Conservation (phyloP, 1,284 basidiomycete genomes). For the Ganoderma boninense region DNA sequence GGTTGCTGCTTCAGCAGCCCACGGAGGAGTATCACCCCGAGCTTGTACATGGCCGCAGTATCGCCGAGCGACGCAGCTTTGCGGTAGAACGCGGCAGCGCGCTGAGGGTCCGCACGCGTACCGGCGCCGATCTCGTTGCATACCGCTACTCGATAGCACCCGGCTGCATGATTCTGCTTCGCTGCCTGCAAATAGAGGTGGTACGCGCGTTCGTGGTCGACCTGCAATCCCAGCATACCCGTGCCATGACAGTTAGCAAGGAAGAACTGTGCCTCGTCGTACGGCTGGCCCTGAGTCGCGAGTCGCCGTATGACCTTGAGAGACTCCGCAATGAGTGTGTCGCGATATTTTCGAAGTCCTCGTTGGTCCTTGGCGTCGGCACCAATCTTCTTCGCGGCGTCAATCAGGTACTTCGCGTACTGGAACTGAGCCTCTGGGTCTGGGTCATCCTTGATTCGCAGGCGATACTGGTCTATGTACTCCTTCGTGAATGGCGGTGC, state of each 20-base stretch:
- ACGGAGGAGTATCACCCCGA: conserved; percentile 94
- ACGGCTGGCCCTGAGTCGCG: conserved; percentile 89
- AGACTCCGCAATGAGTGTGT: conserved; percentile 87
- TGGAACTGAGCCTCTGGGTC: conserved; percentile 99
- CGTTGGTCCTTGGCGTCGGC: conserved; percentile 78
- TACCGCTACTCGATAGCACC: conserved; percentile 96
- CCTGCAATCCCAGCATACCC: conserved; percentile 91
- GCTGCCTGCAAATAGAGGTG: conserved; percentile 98
- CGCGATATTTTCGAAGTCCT: conserved; percentile 88
- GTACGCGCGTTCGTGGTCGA: conserved; percentile 98
- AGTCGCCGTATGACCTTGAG: conserved; percentile 93
- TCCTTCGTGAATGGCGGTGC: conserved; percentile 94
- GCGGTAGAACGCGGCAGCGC: conserved; percentile 95
- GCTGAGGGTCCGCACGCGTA: conserved; percentile 87
- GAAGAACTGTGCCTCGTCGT: conserved; percentile 99
- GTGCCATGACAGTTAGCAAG: conserved; percentile 98
- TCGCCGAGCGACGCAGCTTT: conserved; percentile 97
- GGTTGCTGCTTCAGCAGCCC: conserved; percentile 86
- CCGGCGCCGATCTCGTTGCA: conserved; percentile 99
- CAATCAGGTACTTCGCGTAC: conserved; percentile 98
- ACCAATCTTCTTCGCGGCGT: conserved; percentile 96
- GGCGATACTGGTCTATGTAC: conserved; percentile 97
- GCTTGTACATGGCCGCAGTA: conserved; percentile 99
- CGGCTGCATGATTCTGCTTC: conserved; percentile 96
- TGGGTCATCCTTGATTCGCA: conserved; percentile 96